Evolutionary conservation across 2,329 filamentous ascomycete species (phyloP), one percentile per base, ranked within the genome.

Genomic region (Calonectria leucothoes): DNA sequence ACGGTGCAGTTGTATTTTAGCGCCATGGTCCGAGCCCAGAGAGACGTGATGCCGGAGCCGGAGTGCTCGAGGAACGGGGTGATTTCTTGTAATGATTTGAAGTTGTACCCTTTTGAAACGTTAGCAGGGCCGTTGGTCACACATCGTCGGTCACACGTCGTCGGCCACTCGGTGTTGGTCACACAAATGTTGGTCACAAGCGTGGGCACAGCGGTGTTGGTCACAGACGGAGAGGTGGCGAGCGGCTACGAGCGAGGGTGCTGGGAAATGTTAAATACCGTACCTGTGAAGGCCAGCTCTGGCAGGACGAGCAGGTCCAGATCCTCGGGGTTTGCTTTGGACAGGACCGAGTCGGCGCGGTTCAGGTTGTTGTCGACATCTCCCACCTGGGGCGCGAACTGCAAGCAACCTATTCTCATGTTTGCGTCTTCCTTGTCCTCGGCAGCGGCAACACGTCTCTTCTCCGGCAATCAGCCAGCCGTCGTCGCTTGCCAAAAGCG

Each of bases 221-320:
- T 6, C 37, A 39, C 37, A 12, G 37, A 39, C 37, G 37, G 37
- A 12, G n/a, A n/a, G n/a, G n/a, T n/a, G n/a, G n/a, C n/a, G n/a
- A n/a, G n/a, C n/a, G n/a, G 37, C 37, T 15, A 39, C 37, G 37
- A 17, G n/a, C n/a, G n/a, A n/a, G n/a, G n/a, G 15, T 39, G 12
- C 37, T 39, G 37, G 6, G 14, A n/a, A n/a, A n/a, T n/a, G 23
- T n/a, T n/a, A 37, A 66, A 25, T 42, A 57, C 23, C 85, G 77
- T 84, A 94, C 93, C 93, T 71, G 91, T 89, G 80, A 96, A 95
- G 1, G 94, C 93, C 82, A 96, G 85, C 81, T 96, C 94, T 0
- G 94, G 94, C 0, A 96, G 85, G 0, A 96, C 91, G 0, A 97
- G 86, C 35, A 96, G 87, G 80, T 95, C 93, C 1, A 96, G 59